phyloP scores from a whole-genome alignment of 2,329 filamentous ascomycete species.

The Aureobasidium zeae region DNA sequence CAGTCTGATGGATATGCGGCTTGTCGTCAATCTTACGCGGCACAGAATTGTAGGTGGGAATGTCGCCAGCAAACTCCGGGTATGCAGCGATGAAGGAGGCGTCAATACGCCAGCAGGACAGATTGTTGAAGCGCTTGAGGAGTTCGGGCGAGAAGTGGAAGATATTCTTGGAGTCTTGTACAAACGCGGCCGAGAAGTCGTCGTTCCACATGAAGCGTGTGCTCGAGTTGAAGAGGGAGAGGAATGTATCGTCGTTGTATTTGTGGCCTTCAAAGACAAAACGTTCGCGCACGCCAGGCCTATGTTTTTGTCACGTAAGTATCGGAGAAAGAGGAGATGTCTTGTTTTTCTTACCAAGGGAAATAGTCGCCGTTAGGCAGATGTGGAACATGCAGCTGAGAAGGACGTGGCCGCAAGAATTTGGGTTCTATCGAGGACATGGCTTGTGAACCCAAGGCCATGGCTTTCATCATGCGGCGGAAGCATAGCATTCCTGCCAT shows the following conservation, averaged over 20 bases:
- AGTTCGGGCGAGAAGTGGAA: slow-evolving; percentile 13
- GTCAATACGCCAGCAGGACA: slow-evolving; percentile 13
- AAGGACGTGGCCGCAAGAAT: slow-evolving; percentile 12
- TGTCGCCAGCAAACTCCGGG: slow-evolving; percentile 13
- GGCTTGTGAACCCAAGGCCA: slow-evolving; percentile 1
- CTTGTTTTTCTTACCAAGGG: slow-evolving; percentile 1
- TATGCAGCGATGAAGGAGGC: slow-evolving; percentile 9
- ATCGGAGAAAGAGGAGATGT: not conserved
- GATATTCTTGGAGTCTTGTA: slow-evolving; percentile 5
- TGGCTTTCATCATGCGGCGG: slow-evolving; percentile 7
- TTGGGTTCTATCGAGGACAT: slow-evolving; percentile 7
- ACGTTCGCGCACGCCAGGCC: slow-evolving; percentile 14
- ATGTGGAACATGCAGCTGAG: slow-evolving; percentile 10
- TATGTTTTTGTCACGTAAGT: not conserved
- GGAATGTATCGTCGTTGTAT: slow-evolving; percentile 12
- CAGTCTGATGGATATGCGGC: no score
- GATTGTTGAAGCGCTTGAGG: slow-evolving; percentile 11
- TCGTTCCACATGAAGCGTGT: slow-evolving; percentile 12
- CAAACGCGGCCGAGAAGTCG: not conserved
- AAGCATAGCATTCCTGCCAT: slow-evolving; percentile 7
- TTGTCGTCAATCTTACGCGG: slow-evolving; percentile 9
- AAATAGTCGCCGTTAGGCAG: slow-evolving; percentile 12
- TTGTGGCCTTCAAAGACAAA: slow-evolving; percentile 11
- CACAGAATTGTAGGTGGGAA: slow-evolving; percentile 13
- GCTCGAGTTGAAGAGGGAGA: slow-evolving; percentile 9